Base-by-base conservation (phyloP, 441 rosid species). In the Jatropha multifida region DNA sequence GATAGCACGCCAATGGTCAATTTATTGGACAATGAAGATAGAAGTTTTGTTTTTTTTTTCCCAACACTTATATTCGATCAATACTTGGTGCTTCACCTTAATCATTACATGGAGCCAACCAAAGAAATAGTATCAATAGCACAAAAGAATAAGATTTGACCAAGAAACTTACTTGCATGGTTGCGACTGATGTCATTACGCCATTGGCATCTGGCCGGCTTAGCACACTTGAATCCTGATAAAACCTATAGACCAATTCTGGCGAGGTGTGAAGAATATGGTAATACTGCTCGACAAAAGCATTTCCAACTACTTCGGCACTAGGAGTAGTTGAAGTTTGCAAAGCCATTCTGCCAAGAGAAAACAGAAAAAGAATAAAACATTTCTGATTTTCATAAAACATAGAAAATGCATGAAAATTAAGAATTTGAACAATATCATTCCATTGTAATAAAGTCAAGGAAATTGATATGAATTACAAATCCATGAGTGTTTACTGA, bases 281-380 rank as follows among this genome's bases (percentile, higher is more conserved):
- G 69, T 81, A 81, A 81, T 81, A 81, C 59, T 78, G 84, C 65
- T 81, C 82, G 38, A 82, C 82, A 73, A 82, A 82, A 52, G 82
- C 84, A 82, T 82, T 82, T 76, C 84, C 84, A 69, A 82, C 78
- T 51, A 69, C 44, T 76, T 82, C 74, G 13, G 86, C 90, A 68
- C 77, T 76, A 60, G 84, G 87, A 58, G 63, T 23, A 77, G 78
- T 61, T 56, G 83, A 75, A 49, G 78, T 80, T 78, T 82, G 84
- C 80, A 79, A 65, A 72, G 90, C 87, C 94, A 87, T 90, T 78
- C 85, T 81, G 80, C 73, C 18, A 70, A 69, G 23, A 62, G 65
- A 42, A 26, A 26, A 61, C 65, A 23, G 42, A 15, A 26, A 49
- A 56, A 23, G 7, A 38, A 18, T 65, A 20, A 13, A 32, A 3